Conservation (phyloP, 129 eudicot species). For the Heracleum sosnowskyi region DNA sequence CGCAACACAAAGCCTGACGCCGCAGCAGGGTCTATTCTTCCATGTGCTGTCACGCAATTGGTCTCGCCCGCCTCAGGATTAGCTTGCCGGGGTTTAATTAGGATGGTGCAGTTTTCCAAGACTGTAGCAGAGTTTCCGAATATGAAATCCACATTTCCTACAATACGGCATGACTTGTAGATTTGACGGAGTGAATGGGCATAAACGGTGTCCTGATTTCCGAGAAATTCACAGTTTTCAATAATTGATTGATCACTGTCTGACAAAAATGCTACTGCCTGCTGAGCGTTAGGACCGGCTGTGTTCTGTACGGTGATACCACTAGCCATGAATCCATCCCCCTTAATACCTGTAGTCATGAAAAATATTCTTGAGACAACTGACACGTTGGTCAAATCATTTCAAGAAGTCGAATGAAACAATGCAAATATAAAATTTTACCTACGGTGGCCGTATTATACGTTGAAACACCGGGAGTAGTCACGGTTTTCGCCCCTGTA, state of each 20-base stretch:
- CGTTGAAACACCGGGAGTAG: constrained; percentile 52
- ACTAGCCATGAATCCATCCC: constrained; percentile 62
- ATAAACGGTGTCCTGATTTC: constrained; percentile 72
- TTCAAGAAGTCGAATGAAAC: too few species aligned
- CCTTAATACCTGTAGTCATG: constrained; percentile 31
- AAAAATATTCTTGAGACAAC: too few species aligned
- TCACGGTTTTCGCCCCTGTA: constrained; percentile 50
- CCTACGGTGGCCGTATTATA: constrained; percentile 67
- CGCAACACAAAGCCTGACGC: constrained; percentile 54
- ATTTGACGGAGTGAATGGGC: constrained; percentile 61
- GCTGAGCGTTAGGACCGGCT: constrained; percentile 70
- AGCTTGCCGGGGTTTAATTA: constrained; percentile 48
- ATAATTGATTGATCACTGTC: constrained; percentile 54
- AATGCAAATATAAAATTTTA: too few species aligned
- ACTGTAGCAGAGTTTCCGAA: constrained; percentile 67
- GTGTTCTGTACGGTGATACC: constrained; percentile 55
- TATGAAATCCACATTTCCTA: constrained; percentile 72
- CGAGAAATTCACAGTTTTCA: constrained; percentile 55
- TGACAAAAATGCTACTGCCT: constrained; percentile 68
- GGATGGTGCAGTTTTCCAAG: constrained; percentile 52
- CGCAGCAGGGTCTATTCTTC: constrained; percentile 63
- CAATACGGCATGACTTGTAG: constrained; percentile 51
- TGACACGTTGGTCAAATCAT: too few species aligned
- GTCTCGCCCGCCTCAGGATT: constrained; percentile 62
- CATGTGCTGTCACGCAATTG: constrained; percentile 74